A percentile compares a stretch with the other conserved stretches of the same genome.
phyloP scores from a whole-genome alignment of 169 alveolate species.

The Eimeria brunetti region DNA sequence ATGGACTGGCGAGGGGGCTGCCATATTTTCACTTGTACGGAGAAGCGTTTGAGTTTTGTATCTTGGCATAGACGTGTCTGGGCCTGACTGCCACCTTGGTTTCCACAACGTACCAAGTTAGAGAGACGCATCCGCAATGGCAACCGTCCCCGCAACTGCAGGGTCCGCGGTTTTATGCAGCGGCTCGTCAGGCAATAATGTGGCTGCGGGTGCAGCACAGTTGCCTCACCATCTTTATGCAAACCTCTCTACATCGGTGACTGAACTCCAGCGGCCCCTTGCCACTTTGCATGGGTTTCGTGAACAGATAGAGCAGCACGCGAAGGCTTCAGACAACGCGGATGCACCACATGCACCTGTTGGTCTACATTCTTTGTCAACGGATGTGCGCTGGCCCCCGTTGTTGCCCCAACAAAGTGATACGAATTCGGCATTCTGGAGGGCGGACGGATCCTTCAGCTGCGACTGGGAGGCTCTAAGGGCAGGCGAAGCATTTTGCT shows the following conservation, averaged over 20 bases:
- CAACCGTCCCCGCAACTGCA: not conserved
- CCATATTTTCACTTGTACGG: not conserved
- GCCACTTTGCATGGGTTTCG: not conserved
- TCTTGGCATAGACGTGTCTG: not conserved
- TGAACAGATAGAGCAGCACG: not conserved
- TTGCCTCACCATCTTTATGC: not conserved
- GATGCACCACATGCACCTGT: not conserved
- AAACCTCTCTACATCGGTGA: not conserved
- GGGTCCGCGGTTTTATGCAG: not conserved
- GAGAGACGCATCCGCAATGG: not conserved
- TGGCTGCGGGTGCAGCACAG: not conserved
- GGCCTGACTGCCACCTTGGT: not conserved
- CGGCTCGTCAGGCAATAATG: not conserved
- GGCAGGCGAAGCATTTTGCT: constrained; percentile 62
- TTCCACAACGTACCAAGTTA: not conserved
- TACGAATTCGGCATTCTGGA: constrained; percentile 33
- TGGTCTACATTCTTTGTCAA: constrained; percentile 35
- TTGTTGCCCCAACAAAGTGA: not conserved
- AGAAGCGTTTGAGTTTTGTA: not conserved
- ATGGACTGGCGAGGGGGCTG: not conserved
- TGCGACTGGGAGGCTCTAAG: constrained; percentile 67
- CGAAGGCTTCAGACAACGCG: not conserved
- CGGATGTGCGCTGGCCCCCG: constrained; percentile 42
- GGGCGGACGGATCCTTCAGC: constrained; percentile 56
- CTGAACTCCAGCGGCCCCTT: not conserved